Base-by-base conservation (phyloP, 108 stramenopile species). In the Mediolabrus comicus region DNA sequence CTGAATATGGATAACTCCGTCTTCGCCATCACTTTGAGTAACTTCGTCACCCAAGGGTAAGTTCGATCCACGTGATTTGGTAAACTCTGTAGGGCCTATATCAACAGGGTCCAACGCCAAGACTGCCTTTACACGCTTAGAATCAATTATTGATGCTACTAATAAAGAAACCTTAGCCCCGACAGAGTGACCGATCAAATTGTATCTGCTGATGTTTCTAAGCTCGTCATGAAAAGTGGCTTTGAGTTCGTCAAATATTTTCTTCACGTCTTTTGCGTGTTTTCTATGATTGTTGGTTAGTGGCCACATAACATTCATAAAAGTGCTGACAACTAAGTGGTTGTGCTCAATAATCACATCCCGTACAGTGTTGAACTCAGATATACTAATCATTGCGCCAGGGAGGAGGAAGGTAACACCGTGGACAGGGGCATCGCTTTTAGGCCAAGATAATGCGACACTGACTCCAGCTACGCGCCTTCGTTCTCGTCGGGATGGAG, bases 81-180 rank as follows among this genome's bases (percentile, higher is more conserved):
- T 55, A 22, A 55, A 55, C 19, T 55, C 54, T 9, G n/a, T 22
- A 13, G 54, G 54, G 19, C n/a, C n/a, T 10, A 55, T 22, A 22
- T 55, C 54, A 10, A 55, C 54, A 9, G 54, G 54, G n/a, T 55
- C 54, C 16, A 55, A n/a, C 54, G 54, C 54, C 54, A 55, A 55
- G 10, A 55, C 54, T 11, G 19, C 12, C 16, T 9, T 11, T 10
- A 19, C 54, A 11, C 54, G 14, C 12, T 19, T 22, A 10, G 54
- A n/a, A 22, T 55, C 54, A 11, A 55, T n/a, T 10, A 55, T 22
- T n/a, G 54, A 55, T 22, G 54, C 54, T 17, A 55, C 14, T 10
- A 55, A n/a, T n/a, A 55, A n/a, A 22, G 16, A 9, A 22, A 55
- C 19, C 19, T 55, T 55, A n/a, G 17, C 54, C 12, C 54, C 54